A percentile compares a stretch with the other conserved stretches of the same genome.
Conservation (phyloP, 2,329 filamentous ascomycete genomes). For the Ascochyta fabae region DNA sequence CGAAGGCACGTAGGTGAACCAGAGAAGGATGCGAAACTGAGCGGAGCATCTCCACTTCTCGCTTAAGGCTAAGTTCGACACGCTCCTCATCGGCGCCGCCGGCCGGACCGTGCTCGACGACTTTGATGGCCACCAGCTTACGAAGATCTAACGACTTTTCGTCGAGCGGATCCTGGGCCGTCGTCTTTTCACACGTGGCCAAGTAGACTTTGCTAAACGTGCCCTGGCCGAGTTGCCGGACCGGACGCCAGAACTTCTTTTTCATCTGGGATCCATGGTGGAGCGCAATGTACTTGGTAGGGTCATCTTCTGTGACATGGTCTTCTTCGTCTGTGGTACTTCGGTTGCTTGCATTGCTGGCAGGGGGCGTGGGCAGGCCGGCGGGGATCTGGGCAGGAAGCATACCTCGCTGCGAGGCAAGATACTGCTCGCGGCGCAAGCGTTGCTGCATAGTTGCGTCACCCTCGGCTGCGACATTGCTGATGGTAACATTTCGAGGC, state of each 20-base stretch:
- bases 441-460: conserved; percentile 59
- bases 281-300: conserved; percentile 54
- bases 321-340: conserved; percentile 63
- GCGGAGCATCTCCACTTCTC: conserved; percentile 93
- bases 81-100: conserved; percentile 93
- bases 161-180: conserved; percentile 50
- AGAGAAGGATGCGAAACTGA: conserved; percentile 86
- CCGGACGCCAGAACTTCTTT: conserved; percentile 81
- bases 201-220: conserved; percentile 96
- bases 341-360: conserved; percentile 68
- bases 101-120: conserved; percentile 92
- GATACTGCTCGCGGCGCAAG: conserved; percentile 78
- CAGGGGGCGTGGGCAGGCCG: conserved; percentile 74
- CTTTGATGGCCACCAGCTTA: conserved; percentile 90
- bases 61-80: conserved; percentile 90
- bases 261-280: conserved; percentile 65
- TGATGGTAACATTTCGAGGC: conserved; percentile 73
- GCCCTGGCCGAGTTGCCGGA: conserved; percentile 85
- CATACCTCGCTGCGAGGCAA: conserved; percentile 79
- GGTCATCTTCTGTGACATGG: conserved; percentile 52
- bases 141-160: conserved; percentile 67
- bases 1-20: conserved; percentile 91
- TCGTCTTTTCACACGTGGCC: conserved; percentile 75
- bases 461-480: conserved; percentile 51
- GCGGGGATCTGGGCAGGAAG: conserved; percentile 58